These are phyloP conservation scores for Phytopythium chamaehyphon DNA, from an alignment of 352 stramenopile species.

Conservation along the genomic window DNA sequence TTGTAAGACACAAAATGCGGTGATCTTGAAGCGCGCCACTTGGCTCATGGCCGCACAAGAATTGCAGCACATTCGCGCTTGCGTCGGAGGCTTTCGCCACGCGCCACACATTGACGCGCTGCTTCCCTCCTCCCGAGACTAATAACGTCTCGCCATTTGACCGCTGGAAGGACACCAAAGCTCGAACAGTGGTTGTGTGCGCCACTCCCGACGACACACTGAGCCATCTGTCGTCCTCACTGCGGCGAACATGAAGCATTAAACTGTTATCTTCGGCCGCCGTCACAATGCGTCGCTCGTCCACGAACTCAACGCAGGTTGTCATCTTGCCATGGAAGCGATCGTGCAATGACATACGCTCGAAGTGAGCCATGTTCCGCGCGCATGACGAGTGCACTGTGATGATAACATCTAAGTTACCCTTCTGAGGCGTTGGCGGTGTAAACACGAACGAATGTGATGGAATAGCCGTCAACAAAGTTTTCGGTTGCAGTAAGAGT, in stretches of 20 bases:
- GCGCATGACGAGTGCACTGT: conserved; percentile 61
- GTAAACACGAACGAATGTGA: conserved; percentile 70
- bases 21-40: conserved; percentile 66
- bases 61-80: conserved; percentile 33
- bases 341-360: conserved; percentile 50
- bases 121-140: conserved; percentile 76
- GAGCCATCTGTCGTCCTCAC: conserved; percentile 22
- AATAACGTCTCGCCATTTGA: conserved; percentile 37
- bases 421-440: conserved; percentile 38
- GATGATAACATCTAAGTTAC: conserved; percentile 35
- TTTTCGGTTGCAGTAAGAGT: conserved; percentile 20
- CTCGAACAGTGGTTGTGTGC: conserved; percentile 80
- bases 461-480: conserved; percentile 23
- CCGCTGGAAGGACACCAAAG: conserved; percentile 43
- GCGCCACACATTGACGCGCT: conserved; percentile 74
- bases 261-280: conserved; percentile 81
- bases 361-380: conserved; percentile 11
- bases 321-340: conserved; percentile 75
- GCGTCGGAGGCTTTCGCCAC: conserved; percentile 24
- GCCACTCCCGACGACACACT: conserved; percentile 54
- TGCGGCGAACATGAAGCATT: conserved; percentile 50
- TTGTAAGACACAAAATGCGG: conserved; percentile 71
- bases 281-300: conserved; percentile 45
- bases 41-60: conserved; percentile 62
- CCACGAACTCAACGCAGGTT: conserved; percentile 51